Evolutionary conservation across 2,329 filamentous ascomycete genomes (phyloP).

Genomic region (Hymenotorrendiella dingleyae): DNA sequence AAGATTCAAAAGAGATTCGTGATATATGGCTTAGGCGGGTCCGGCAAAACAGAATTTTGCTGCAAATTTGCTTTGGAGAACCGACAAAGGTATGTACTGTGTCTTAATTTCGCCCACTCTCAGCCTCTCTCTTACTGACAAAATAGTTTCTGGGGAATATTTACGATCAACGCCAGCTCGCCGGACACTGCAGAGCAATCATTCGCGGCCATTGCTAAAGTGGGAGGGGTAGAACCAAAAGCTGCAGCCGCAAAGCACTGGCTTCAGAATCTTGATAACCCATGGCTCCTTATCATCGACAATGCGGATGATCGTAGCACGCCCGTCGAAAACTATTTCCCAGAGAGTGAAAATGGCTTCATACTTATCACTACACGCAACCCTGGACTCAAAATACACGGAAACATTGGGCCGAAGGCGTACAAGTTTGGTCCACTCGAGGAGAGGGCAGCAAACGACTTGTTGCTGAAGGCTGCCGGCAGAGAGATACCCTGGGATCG

Average conservation of each 20-base stretch:
- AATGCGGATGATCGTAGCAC: slow-evolving; percentile 35
- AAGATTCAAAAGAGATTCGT: slow-evolving; percentile 6
- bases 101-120: too few species aligned
- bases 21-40: slow-evolving; percentile 26
- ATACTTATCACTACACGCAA: slow-evolving; percentile 36
- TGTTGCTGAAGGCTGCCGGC: slow-evolving; percentile 24
- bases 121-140: too few species aligned
- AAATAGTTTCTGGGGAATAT: slow-evolving; percentile 18
- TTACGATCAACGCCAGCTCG: slow-evolving; percentile 15
- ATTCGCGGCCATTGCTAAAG: background rate
- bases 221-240: background rate
- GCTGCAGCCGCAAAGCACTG: slow-evolving; percentile 1
- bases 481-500: slow-evolving; percentile 4
- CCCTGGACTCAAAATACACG: slow-evolving; percentile 9
- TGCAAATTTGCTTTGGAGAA: slow-evolving; percentile 10
- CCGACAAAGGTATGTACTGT: slow-evolving; percentile 6
- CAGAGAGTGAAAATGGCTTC: slow-evolving; percentile 27
- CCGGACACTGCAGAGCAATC: background rate
- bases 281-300: slow-evolving; percentile 36
- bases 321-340: slow-evolving; percentile 24
- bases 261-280: slow-evolving; percentile 16
- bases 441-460: slow-evolving; percentile 5
- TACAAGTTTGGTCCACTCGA: background rate
- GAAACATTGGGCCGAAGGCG: background rate
- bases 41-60: slow-evolving; percentile 27